Percentiles rank a stretch among this genome's conserved stretches.
phyloP scores from a whole-genome alignment of 2,329 filamentous ascomycete species.

The Bipolaris oryzae region DNA sequence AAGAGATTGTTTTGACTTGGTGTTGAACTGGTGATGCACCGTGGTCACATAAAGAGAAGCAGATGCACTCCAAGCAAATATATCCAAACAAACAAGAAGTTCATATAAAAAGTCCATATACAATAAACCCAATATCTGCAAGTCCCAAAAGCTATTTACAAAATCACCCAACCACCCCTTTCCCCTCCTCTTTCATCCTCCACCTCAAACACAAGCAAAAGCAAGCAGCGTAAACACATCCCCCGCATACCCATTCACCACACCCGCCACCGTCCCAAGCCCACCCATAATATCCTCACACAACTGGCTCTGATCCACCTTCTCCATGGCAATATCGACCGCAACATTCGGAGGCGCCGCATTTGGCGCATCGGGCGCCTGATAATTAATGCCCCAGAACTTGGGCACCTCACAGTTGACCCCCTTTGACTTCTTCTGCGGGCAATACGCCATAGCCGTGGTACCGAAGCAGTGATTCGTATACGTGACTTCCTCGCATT shows the following conservation, averaged over 20 bases:
- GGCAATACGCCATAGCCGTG: slow-evolving; percentile 2
- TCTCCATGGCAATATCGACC: slow-evolving; percentile 1
- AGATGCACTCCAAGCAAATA: too few relatives aligned
- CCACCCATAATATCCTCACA: slow-evolving; percentile 10
- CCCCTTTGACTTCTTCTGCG: neutral
- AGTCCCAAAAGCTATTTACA: too few relatives aligned
- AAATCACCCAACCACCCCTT: too few relatives aligned
- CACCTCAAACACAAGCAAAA: slow-evolving; percentile 12
- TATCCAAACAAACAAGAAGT: too few relatives aligned
- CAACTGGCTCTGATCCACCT: neutral
- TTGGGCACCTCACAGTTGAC: slow-evolving; percentile 6
- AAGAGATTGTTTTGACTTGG: too few relatives aligned
- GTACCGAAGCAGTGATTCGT: neutral
- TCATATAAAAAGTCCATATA: too few relatives aligned
- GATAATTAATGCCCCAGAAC: slow-evolving; percentile 16
- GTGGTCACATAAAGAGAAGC: too few relatives aligned
- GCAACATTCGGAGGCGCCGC: slow-evolving; percentile 11
- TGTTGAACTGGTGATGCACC: too few relatives aligned
- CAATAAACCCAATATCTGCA: too few relatives aligned
- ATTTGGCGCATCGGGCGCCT: slow-evolving; percentile 18
- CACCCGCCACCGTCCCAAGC: slow-evolving; percentile 13
- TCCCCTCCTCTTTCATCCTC: too few relatives aligned
- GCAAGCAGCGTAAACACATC: slow-evolving; percentile 15
- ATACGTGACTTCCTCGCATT: slow-evolving; percentile 13
- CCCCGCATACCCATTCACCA: slow-evolving; percentile 14